A percentile compares a stretch with the other conserved stretches of the same genome.
phyloP scores from a whole-genome alignment of 805 yeast species.

The Candida oleophila region DNA sequence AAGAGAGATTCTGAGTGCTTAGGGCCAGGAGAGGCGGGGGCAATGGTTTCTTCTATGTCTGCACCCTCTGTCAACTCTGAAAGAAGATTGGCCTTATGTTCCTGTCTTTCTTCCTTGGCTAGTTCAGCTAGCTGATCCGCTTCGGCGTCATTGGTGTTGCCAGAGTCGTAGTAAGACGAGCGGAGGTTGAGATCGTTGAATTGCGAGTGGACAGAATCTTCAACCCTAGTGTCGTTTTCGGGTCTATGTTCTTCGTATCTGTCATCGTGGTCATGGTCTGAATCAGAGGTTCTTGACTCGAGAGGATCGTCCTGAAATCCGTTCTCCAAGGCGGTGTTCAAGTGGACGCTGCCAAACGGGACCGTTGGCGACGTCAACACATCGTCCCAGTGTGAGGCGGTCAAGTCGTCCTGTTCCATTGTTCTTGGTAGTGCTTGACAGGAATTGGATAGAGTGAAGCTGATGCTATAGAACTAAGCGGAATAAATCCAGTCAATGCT shows the following conservation, averaged over 20 bases:
- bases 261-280: slow-evolving; percentile 10
- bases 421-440: too few relatives aligned
- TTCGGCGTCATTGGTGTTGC: slow-evolving; percentile 6
- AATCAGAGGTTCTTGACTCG: slow-evolving; percentile 16
- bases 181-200: background rate
- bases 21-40: slow-evolving; percentile 34
- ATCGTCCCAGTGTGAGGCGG: slow-evolving; percentile 64
- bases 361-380: slow-evolving; percentile 17
- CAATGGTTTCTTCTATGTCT: slow-evolving; percentile 12
- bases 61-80: slow-evolving; percentile 44
- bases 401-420: slow-evolving; percentile 50
- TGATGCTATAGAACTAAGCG: background rate
- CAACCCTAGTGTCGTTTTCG: too few relatives aligned
- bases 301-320: slow-evolving; percentile 9
- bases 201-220: background rate
- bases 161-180: background rate
- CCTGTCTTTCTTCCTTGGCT: slow-evolving; percentile 32
- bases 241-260: slow-evolving; percentile 12
- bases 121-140: slow-evolving; percentile 28
- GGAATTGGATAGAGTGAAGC: background rate
- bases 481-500: background rate
- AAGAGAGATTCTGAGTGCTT: slow-evolving; percentile 33
- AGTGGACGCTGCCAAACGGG: slow-evolving; percentile 7
- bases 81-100: slow-evolving; percentile 32
- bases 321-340: slow-evolving; percentile 1